A percentile compares a stretch with the other conserved stretches of the same genome.
Evolutionary conservation across 2,329 filamentous ascomycete genomes (phyloP).

Genomic region (Aureobasidium sp.): DNA sequence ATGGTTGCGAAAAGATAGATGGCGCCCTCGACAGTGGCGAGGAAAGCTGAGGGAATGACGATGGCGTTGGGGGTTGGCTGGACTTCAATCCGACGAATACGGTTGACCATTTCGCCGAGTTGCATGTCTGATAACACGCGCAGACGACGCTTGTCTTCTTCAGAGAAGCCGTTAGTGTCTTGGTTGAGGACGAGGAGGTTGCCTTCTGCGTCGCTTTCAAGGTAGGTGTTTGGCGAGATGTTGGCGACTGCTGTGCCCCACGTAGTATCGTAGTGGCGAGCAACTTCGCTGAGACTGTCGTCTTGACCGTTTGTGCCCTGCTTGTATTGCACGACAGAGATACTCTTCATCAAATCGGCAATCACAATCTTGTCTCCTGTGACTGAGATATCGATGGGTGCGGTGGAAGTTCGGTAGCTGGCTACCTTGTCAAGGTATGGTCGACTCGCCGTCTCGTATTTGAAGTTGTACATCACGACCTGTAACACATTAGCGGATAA

Average conservation of each 20-base stretch:
- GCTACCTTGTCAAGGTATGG: slow-evolving; percentile 59
- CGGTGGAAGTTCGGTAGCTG: slow-evolving; percentile 71
- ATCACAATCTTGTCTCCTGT: slow-evolving; percentile 69
- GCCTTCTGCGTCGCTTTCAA: slow-evolving; percentile 78
- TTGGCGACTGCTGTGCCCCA: slow-evolving; percentile 76
- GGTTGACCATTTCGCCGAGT: slow-evolving; percentile 88
- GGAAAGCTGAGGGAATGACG: slow-evolving; percentile 73
- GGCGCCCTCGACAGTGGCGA: slow-evolving; percentile 84
- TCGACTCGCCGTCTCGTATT: slow-evolving; percentile 45
- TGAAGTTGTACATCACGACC: slow-evolving; percentile 52
- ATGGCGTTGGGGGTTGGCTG: slow-evolving; percentile 54
- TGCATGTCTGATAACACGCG: slow-evolving; percentile 72
- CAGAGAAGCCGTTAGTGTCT: slow-evolving; percentile 62
- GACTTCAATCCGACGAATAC: slow-evolving; percentile 67
- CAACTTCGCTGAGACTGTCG: slow-evolving; percentile 61
- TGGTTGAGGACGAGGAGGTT: slow-evolving; percentile 75
- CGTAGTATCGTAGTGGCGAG: slow-evolving; percentile 68
- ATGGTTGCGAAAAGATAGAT: slow-evolving; percentile 87
- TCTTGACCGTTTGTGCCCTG: slow-evolving; percentile 44
- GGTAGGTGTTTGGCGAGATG: slow-evolving; percentile 63
- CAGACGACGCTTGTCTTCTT: slow-evolving; percentile 62
- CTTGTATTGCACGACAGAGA: slow-evolving; percentile 67
- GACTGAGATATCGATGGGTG: slow-evolving; percentile 72
- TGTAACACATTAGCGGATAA: slow-evolving; percentile 22
- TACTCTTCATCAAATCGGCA: slow-evolving; percentile 88